phyloP scores from a whole-genome alignment of 441 rosid species.

The Euphorbia celastroides region DNA sequence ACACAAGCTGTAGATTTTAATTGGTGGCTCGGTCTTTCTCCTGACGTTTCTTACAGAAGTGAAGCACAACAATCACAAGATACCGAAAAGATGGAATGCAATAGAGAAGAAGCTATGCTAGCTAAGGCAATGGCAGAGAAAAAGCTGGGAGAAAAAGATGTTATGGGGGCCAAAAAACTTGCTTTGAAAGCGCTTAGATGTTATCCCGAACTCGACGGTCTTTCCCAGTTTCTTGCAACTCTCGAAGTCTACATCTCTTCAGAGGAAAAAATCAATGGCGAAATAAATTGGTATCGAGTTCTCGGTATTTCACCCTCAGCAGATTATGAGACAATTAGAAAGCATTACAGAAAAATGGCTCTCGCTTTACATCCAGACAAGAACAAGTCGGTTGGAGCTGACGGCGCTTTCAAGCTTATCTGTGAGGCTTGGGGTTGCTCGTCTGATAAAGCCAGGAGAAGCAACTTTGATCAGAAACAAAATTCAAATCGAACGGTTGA shows the following conservation, averaged over 20 bases:
- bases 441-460: conserved; percentile 54
- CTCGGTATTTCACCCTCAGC: conserved; percentile 56
- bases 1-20: not conserved
- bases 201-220: conserved; percentile 76
- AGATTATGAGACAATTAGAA: conserved; percentile 57
- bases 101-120: conserved; percentile 72
- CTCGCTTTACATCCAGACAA: conserved; percentile 86
- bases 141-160: conserved; percentile 60
- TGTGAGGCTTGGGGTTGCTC: conserved; percentile 76
- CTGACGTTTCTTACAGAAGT: no score
- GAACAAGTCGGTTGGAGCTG: conserved; percentile 70
- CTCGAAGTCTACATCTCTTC: conserved; percentile 65
- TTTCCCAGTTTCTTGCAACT: conserved; percentile 51
- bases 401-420: conserved; percentile 80
- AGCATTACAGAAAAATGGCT: conserved; percentile 64
- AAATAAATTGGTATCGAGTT: conserved; percentile 72
- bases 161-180: conserved; percentile 60
- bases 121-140: conserved; percentile 81
- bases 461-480: conserved; percentile 46
- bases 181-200: conserved; percentile 69
- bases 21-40: not conserved
- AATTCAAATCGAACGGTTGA: conserved; percentile 19
- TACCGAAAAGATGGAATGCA: conserved; percentile 60
- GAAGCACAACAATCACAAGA: not conserved
- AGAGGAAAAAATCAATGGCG: conserved; percentile 54